Percentiles rank a stretch among this genome's conserved stretches.
Evolutionary conservation across 2,329 filamentous ascomycete genomes (phyloP).

Genomic region (Alternaria metachromatica): DNA sequence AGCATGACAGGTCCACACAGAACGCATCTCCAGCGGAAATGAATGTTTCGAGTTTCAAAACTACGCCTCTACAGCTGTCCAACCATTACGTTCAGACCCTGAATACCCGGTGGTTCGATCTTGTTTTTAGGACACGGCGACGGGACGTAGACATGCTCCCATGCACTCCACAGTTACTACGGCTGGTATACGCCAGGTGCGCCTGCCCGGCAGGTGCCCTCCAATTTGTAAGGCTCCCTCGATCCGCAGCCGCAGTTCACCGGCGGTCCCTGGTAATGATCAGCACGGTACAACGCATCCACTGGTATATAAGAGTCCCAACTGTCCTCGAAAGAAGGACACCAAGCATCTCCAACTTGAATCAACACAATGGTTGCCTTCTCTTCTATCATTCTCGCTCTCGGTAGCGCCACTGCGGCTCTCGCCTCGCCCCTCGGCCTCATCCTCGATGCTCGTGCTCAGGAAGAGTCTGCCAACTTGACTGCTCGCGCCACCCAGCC

Average conservation of each 20-base stretch:
- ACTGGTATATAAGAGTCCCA: constrained; percentile 26
- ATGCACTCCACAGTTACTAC: constrained; percentile 38
- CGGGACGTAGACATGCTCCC: constrained; percentile 20
- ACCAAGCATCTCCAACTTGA: constrained; percentile 17
- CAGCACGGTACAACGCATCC: constrained; percentile 4
- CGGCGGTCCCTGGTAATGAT: not conserved
- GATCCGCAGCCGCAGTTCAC: constrained; percentile 1
- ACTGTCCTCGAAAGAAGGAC: not conserved
- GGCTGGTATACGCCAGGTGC: constrained; percentile 27
- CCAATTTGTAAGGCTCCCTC: constrained; percentile 21
- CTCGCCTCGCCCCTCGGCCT: constrained; percentile 38
- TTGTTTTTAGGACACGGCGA: constrained; percentile 9
- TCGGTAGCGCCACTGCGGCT: constrained; percentile 33
- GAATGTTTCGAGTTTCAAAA: constrained; percentile 10
- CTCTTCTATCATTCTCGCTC: constrained; percentile 37
- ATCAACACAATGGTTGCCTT: constrained; percentile 36
- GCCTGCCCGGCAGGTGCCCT: not conserved
- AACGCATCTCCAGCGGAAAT: constrained; percentile 1
- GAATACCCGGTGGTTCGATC: constrained; percentile 37
- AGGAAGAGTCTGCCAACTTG: constrained; percentile 18
- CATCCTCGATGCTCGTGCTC: constrained; percentile 22
- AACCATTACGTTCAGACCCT: constrained; percentile 5
- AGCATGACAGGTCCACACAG: not conserved
- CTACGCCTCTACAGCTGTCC: not conserved
- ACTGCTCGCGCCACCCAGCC: constrained; percentile 25